Percentiles rank a stretch among this genome's conserved stretches.
phyloP scores from a whole-genome alignment of 1,284 basidiomycete species.

The Trametes pubescens region DNA sequence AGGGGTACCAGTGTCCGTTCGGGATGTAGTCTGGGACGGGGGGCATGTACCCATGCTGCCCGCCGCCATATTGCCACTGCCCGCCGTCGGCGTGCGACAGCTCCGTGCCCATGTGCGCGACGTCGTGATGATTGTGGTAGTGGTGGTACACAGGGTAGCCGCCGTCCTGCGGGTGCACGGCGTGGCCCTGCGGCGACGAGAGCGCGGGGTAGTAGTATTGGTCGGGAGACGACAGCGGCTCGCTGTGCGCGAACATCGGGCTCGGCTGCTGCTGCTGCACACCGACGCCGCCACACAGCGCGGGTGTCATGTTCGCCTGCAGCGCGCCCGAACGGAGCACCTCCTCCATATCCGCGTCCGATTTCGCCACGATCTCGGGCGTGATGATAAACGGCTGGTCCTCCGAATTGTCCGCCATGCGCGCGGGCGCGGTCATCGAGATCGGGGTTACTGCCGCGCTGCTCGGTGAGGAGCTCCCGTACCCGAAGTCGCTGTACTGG shows the following conservation, averaged over 20 bases:
- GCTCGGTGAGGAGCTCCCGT: slow-evolving; percentile 30
- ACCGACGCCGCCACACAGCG: slow-evolving; percentile 14
- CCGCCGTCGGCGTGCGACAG: slow-evolving; percentile 9
- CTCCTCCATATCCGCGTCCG: slow-evolving; percentile 40
- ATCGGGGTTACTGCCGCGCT: slow-evolving; percentile 32
- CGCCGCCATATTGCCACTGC: slow-evolving; percentile 19
- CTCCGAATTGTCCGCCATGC: slow-evolving; percentile 30
- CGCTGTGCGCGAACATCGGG: slow-evolving; percentile 9
- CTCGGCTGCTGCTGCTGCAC: slow-evolving; percentile 8
- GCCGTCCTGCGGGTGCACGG: slow-evolving; percentile 1
- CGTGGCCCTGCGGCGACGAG: slow-evolving; percentile 7
- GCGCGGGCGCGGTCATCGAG: slow-evolving; percentile 25
- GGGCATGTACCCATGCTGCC: slow-evolving; percentile 12
- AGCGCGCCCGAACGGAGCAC: slow-evolving; percentile 42
- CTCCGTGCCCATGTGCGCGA: slow-evolving; percentile 9
- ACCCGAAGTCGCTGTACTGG: slow-evolving; percentile 25
- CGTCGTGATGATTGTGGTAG: not conserved
- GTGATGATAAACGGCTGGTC: slow-evolving; percentile 45
- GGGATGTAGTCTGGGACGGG: slow-evolving; percentile 18
- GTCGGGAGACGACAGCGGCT: slow-evolving; percentile 8
- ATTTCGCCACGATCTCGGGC: slow-evolving; percentile 42
- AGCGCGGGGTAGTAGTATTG: slow-evolving; percentile 8
- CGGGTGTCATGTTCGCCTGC: slow-evolving; percentile 36
- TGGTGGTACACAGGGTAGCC: slow-evolving; percentile 17
- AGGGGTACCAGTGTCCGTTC: slow-evolving; percentile 26